Conservation (phyloP, 495 filamentous ascomycete genomes). For the Penicillium manginii region DNA sequence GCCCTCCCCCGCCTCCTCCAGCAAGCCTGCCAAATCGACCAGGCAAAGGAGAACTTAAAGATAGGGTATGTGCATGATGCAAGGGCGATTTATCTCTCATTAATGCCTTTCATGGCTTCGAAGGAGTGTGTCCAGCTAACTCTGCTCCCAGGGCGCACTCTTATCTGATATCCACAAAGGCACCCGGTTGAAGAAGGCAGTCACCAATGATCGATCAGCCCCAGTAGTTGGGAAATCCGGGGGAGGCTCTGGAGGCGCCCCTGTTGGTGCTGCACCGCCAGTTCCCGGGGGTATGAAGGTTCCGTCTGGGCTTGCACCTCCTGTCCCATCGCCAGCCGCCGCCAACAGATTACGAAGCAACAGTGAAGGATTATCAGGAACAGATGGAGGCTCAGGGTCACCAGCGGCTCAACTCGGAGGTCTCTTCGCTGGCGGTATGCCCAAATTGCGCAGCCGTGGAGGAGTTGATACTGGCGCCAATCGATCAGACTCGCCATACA, state of each 20-base stretch:
- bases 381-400: slow-evolving; percentile 42
- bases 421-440: slow-evolving; percentile 92
- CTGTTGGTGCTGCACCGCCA: slow-evolving; percentile 76
- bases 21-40: slow-evolving; percentile 53
- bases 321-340: slow-evolving; percentile 59
- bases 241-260: slow-evolving; percentile 58
- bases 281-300: slow-evolving; percentile 70
- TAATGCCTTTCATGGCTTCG: background rate
- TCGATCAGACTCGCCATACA: slow-evolving; percentile 70
- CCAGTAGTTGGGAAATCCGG: slow-evolving; percentile 65
- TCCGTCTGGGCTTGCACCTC: slow-evolving; percentile 74
- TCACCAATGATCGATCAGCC: slow-evolving; percentile 93
- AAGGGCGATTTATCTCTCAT: background rate
- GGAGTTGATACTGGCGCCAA: slow-evolving; percentile 89
- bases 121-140: slow-evolving; percentile 30
- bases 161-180: slow-evolving; percentile 89
- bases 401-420: slow-evolving; percentile 80
- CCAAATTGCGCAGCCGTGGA: slow-evolving; percentile 86
- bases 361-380: slow-evolving; percentile 66
- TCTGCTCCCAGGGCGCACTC: slow-evolving; percentile 71
- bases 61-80: slow-evolving; percentile 54
- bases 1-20: slow-evolving; percentile 68
- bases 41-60: slow-evolving; percentile 49
- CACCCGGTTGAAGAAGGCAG: slow-evolving; percentile 76
- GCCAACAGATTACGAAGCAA: slow-evolving; percentile 76